Conservation (phyloP, 805 yeast genomes). For the Pichia heedii region DNA sequence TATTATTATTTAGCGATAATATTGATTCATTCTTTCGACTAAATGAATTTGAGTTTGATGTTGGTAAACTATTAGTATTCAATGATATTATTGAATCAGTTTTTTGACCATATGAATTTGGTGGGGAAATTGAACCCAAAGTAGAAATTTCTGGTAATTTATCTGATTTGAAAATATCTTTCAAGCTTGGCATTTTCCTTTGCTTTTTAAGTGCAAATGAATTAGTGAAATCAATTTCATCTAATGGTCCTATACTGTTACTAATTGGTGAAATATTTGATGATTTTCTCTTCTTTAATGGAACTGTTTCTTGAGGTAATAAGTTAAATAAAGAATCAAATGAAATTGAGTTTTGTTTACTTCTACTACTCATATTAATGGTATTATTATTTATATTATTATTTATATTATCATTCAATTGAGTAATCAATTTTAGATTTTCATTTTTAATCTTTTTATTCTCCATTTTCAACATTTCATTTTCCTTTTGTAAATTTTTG, state of each 20-base stretch:
- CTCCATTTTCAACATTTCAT: constrained; percentile 28
- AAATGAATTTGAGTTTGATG: too few relatives aligned
- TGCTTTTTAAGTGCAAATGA: constrained; percentile 26
- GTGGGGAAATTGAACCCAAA: neutral
- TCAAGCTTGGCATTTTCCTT: constrained; percentile 13
- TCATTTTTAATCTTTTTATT: constrained; percentile 24
- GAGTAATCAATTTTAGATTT: constrained; percentile 23
- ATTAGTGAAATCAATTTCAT: constrained; percentile 52
- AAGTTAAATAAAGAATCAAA: constrained; percentile 22
- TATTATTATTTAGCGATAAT: too few relatives aligned
- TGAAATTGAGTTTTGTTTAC: neutral
- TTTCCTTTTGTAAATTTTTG: constrained; percentile 38
- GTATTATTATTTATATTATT: neutral
- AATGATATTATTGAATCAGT: neutral
- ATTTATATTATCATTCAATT: neutral
- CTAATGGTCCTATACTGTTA: too few relatives aligned
- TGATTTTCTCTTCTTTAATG: constrained; percentile 31
- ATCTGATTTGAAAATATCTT: constrained; percentile 3
- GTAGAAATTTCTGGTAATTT: neutral
- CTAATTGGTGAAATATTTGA: neutral
- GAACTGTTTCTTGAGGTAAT: constrained; percentile 60
- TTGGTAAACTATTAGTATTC: neutral
- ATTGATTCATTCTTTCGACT: too few relatives aligned
- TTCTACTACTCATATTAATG: neutral
- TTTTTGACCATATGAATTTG: neutral